Evolutionary conservation across 495 filamentous ascomycete species (phyloP).

Genomic region (Neurospora sp.): DNA sequence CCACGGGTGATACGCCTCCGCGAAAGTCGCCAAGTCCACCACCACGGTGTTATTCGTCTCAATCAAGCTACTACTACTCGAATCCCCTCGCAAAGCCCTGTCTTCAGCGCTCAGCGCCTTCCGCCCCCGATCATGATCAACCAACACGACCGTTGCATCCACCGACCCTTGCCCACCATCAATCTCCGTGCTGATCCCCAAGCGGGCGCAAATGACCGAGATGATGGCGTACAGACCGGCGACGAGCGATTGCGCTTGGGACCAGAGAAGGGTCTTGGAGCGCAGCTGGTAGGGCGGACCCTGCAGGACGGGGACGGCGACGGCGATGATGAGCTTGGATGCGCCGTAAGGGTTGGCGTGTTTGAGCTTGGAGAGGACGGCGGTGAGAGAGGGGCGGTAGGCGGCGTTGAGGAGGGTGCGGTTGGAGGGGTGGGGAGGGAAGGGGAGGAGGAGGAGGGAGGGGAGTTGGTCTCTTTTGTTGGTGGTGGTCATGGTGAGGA

Average conservation of each 20-base stretch:
- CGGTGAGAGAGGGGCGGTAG: constrained; percentile 44
- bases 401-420: constrained; percentile 41
- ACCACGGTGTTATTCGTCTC: constrained; percentile 43
- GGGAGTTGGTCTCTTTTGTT: constrained; percentile 22
- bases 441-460: constrained; percentile 49
- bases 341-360: constrained; percentile 18
- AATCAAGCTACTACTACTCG: constrained; percentile 7
- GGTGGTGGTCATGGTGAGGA: background rate
- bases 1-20: constrained; percentile 56
- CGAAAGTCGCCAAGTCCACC: constrained; percentile 55
- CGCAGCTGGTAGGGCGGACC: constrained; percentile 18
- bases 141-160: constrained; percentile 64
- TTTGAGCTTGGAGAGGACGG: constrained; percentile 35
- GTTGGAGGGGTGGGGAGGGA: constrained; percentile 37
- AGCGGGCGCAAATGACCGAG: constrained; percentile 52
- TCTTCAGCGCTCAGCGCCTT: background rate
- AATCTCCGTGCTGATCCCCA: constrained; percentile 50
- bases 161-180: constrained; percentile 54
- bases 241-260: constrained; percentile 55
- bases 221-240: constrained; percentile 72
- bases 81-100: constrained; percentile 20
- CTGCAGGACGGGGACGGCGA: constrained; percentile 43
- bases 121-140: constrained; percentile 43
- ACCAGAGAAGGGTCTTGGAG: constrained; percentile 49
- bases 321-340: constrained; percentile 40